Evolutionary conservation across 805 yeast species (phyloP).

Genomic region (Candida boleticola): DNA sequence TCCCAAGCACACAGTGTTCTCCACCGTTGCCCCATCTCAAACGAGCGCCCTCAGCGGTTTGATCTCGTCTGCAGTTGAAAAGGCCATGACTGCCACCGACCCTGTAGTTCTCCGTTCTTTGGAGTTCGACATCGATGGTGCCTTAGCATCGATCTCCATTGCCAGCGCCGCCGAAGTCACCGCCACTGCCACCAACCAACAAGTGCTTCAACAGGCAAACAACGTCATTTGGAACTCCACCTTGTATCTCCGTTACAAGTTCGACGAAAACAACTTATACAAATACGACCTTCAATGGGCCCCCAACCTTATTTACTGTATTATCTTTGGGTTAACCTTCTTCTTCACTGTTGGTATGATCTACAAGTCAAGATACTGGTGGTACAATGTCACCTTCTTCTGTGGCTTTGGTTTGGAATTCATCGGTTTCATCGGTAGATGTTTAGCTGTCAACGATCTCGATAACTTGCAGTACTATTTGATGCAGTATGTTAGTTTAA

Average conservation of each 20-base stretch:
- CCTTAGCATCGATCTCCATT: conserved; percentile 35
- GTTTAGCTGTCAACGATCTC: conserved; percentile 25
- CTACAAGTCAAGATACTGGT: conserved; percentile 32
- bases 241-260: conserved; percentile 29
- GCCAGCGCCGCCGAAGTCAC: conserved; percentile 32
- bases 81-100: conserved; percentile 20
- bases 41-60: not conserved
- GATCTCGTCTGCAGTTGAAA: conserved; percentile 1
- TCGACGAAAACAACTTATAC: conserved; percentile 28
- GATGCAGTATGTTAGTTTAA: conserved; percentile 33
- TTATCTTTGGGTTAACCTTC: conserved; percentile 24
- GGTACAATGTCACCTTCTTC: conserved; percentile 39
- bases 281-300: conserved; percentile 21
- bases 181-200: conserved; percentile 37
- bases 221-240: conserved; percentile 32
- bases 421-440: conserved; percentile 38
- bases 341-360: conserved; percentile 25
- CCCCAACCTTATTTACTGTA: conserved; percentile 31
- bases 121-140: conserved; percentile 29
- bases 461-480: conserved; percentile 20
- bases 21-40: not conserved
- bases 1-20: not conserved
- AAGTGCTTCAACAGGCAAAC: conserved; percentile 27
- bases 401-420: conserved; percentile 36
- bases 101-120: conserved; percentile 16